Evolutionary conservation across 83 land plant genomes (phyloP), one percentile per base, ranked within the genome.

Genomic region (Picea engelmannii): DNA sequence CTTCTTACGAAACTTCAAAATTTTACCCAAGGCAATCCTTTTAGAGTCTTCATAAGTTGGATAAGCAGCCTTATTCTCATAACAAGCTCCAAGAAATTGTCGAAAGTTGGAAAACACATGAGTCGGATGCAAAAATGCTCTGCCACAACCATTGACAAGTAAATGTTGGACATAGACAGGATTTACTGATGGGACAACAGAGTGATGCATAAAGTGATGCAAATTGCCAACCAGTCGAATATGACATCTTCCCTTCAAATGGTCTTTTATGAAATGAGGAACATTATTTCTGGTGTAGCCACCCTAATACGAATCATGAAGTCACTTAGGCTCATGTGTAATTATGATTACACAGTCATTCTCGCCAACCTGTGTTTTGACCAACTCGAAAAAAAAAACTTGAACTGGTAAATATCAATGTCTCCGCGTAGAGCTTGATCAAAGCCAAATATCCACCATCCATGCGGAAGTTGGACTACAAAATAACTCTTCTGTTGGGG

Each of bases 311-410:
- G 98, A 96, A 88, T 96, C 99, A 80, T 91, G 90, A 81, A 96
- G 93, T 96, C 99, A 96, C 80, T 83, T 92, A 62, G 99, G 99
- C 83, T 96, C 99, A 91, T 96, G 99, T 21, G 99, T 95, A 88
- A 96, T 86, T 20, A 95, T 78, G 75, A 96, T 91, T 23, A 96
- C 95, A n/a, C 91, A 88, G 69, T 96, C 99, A 82, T 87, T 74
- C 27, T 88, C 88, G 55, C 90, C 91, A 11, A 96, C 89, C 99
- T 96, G 90, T 15, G 78, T n/a, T n/a, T 63, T 63, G 24, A 21
- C 8, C 7, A 20, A 21, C 2, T 9, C 66, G 6, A 6, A 5
- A 0, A 63, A 21, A 63, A 20, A 5, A 35, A n/a, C n/a, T 35
- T 35, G 38, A 35, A 35, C 3, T 35, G 38, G 3, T 35, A 35